Evolutionary conservation across 306 rosid genomes (phyloP).

Genomic region (Purshia tridentata): DNA sequence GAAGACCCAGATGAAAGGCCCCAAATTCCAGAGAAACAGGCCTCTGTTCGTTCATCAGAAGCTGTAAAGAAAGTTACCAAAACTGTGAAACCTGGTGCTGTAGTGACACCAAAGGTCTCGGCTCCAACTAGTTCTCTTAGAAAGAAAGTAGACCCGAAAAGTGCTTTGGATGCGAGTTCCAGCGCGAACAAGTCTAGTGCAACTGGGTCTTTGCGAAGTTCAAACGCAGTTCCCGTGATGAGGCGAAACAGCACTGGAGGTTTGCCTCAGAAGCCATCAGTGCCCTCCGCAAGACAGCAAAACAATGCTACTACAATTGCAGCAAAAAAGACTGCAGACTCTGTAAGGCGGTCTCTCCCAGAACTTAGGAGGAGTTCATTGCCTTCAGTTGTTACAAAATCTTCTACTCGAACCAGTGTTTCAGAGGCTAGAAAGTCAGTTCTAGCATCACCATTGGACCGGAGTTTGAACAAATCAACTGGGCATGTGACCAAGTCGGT

Average conservation of each 20-base stretch:
- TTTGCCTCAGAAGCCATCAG: constrained; percentile 49
- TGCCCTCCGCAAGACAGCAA: constrained; percentile 36
- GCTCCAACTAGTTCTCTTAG: constrained; percentile 32
- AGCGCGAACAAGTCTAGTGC: constrained; percentile 42
- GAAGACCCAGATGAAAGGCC: constrained; percentile 43
- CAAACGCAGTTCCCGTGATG: constrained; percentile 40
- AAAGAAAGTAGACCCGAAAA: constrained; percentile 50
- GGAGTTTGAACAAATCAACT: constrained; percentile 39
- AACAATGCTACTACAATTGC: constrained; percentile 27
- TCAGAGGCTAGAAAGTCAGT: constrained; percentile 47
- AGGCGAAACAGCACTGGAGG: constrained; percentile 82
- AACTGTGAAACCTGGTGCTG: constrained; percentile 38
- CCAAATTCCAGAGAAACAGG: constrained; percentile 27
- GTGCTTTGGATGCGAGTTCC: constrained; percentile 33
- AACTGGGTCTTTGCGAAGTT: constrained; percentile 43
- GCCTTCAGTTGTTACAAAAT: constrained; percentile 44
- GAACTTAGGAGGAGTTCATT: constrained; percentile 68
- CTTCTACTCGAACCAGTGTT: constrained; percentile 32
- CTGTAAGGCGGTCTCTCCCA: constrained; percentile 64
- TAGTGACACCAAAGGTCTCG: constrained; percentile 32
- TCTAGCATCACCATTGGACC: constrained; percentile 35
- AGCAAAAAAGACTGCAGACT: constrained; percentile 36
- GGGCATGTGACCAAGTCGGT: constrained; percentile 37
- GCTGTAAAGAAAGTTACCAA: constrained; percentile 30
- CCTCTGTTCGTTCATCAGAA: constrained; percentile 31